phyloP scores from a whole-genome alignment of 2,329 filamentous ascomycete species.

The Lasiodiplodia citricola region DNA sequence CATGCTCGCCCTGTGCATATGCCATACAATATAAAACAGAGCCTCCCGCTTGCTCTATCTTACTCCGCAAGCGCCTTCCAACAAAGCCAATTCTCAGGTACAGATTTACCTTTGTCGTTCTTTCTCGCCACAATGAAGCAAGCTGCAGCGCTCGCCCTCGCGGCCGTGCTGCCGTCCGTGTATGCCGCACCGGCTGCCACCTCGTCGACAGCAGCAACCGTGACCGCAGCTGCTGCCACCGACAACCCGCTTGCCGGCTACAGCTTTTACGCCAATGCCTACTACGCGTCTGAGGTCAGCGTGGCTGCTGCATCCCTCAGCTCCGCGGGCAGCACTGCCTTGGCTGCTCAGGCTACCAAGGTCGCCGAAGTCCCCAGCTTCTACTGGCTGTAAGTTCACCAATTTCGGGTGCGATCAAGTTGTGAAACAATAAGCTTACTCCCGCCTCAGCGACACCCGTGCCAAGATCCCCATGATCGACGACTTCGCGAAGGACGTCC shows the following conservation, averaged over 20 bases:
- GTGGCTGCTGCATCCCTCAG: constrained; percentile 68
- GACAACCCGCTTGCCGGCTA: constrained; percentile 57
- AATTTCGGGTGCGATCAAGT: constrained; percentile 6
- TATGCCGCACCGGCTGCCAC: background rate
- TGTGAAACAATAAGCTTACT: constrained; percentile 7
- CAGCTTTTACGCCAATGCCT: constrained; percentile 58
- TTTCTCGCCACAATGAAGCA: constrained; percentile 18
- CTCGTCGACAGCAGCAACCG: background rate
- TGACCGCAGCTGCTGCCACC: constrained; percentile 26
- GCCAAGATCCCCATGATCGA: constrained; percentile 57
- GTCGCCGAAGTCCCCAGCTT: constrained; percentile 59
- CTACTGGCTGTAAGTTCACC: constrained; percentile 52
- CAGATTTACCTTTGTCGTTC: background rate
- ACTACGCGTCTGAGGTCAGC: constrained; percentile 59
- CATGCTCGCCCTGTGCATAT: background rate
- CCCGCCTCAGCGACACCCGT: constrained; percentile 48
- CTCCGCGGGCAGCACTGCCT: constrained; percentile 44
- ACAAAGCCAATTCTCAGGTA: background rate
- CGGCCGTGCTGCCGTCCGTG: constrained; percentile 14
- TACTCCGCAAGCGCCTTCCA: background rate
- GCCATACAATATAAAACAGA: constrained; percentile 1
- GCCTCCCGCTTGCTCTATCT: background rate
- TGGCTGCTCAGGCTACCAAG: constrained; percentile 56
- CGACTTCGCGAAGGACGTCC: constrained; percentile 55
- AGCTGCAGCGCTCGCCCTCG: constrained; percentile 13